Conservation (phyloP, 345 rosid genomes). For the Balakata baccata region DNA sequence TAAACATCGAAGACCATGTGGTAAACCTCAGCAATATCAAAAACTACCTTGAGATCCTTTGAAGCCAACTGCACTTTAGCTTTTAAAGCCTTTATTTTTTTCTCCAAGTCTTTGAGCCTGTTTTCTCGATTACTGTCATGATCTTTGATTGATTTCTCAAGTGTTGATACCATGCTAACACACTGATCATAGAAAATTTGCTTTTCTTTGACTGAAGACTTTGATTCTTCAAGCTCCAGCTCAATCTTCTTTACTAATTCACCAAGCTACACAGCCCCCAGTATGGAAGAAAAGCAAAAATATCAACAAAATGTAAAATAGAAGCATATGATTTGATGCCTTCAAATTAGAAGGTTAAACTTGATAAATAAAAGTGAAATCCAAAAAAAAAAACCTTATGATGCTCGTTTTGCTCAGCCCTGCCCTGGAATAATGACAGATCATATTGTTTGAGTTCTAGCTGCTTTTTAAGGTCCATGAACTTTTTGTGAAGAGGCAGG, state of each 20-base stretch:
- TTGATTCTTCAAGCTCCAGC: constrained; percentile 73
- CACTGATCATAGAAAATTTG: constrained; percentile 51
- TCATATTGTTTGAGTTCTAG: constrained; percentile 85
- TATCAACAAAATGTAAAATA: constrained; percentile 1
- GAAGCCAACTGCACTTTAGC: constrained; percentile 65
- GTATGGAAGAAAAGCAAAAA: not conserved
- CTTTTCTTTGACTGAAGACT: constrained; percentile 59
- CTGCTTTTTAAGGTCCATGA: constrained; percentile 62
- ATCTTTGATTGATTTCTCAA: constrained; percentile 76
- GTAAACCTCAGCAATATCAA: constrained; percentile 7
- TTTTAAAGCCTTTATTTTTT: constrained; percentile 61
- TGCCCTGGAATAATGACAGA: constrained; percentile 75
- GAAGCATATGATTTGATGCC: constrained; percentile 4
- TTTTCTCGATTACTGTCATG: constrained; percentile 76
- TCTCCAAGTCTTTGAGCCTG: constrained; percentile 78
- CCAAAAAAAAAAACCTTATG: constrained; percentile 59
- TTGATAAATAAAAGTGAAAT: constrained; percentile 7
- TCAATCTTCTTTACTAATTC: constrained; percentile 81
- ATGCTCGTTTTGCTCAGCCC: constrained; percentile 96
- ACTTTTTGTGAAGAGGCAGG: constrained; percentile 69
- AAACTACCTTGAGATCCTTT: constrained; percentile 72
- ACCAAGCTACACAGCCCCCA: constrained; percentile 49
- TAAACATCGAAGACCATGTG: not conserved
- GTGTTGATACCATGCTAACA: constrained; percentile 49
- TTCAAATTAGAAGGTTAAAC: constrained; percentile 12